Conservation (phyloP, 2,329 filamentous ascomycete species). For the Sporothrix dimorphospora region DNA sequence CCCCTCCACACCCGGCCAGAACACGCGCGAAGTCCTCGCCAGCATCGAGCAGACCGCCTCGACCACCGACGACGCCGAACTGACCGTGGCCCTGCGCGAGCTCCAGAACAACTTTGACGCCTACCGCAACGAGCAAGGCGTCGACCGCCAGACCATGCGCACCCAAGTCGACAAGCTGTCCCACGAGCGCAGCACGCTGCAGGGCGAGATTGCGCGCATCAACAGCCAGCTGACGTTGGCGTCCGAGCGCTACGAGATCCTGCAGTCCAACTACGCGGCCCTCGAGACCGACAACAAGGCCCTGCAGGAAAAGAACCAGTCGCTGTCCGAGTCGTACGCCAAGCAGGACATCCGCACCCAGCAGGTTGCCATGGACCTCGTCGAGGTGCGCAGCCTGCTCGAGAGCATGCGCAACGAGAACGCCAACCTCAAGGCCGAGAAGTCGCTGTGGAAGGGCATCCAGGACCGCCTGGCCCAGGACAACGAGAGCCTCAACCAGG, state of each 20-base stretch:
- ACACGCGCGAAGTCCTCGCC: slow-evolving; percentile 55
- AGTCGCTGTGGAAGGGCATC: slow-evolving; percentile 91
- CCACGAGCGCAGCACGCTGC: slow-evolving; percentile 77
- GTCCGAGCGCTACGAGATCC: slow-evolving; percentile 82
- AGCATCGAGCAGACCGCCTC: slow-evolving; percentile 58
- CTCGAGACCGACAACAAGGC: slow-evolving; percentile 84
- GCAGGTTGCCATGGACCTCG: slow-evolving; percentile 88
- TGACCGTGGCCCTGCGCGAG: slow-evolving; percentile 79
- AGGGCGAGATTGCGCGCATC: slow-evolving; percentile 78
- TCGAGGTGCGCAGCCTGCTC: slow-evolving; percentile 78
- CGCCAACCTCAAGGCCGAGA: slow-evolving; percentile 91
- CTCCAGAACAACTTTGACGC: slow-evolving; percentile 88
- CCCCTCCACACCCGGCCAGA: slow-evolving; percentile 44
- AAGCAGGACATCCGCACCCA: slow-evolving; percentile 90
- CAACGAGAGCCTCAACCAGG: slow-evolving; percentile 81
- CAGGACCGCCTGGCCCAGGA: slow-evolving; percentile 87
- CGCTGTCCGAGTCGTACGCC: slow-evolving; percentile 78
- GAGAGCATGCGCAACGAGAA: slow-evolving; percentile 91
- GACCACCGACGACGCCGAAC: slow-evolving; percentile 65
- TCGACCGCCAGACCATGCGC: slow-evolving; percentile 79
- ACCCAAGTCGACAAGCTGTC: slow-evolving; percentile 82
- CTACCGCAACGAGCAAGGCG: slow-evolving; percentile 81
- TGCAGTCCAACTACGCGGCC: slow-evolving; percentile 84
- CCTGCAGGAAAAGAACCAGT: slow-evolving; percentile 78
- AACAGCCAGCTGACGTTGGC: slow-evolving; percentile 81